A percentile compares a stretch with the other conserved stretches of the same genome.
Conservation (phyloP, 371 early-diverging fungal species). For the Mucor piriformis region DNA sequence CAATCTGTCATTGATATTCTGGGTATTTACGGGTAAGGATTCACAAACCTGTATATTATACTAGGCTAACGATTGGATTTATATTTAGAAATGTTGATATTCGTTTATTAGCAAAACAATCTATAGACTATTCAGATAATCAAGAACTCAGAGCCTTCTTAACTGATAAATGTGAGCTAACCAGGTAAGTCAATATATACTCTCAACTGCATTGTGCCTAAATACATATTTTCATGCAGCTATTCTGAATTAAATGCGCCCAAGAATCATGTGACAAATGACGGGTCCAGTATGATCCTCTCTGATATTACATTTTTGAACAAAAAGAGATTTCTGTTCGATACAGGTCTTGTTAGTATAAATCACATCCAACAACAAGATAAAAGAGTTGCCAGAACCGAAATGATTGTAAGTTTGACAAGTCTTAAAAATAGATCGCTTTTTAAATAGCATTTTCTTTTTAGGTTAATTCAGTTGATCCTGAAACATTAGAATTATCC, state of each 20-base stretch:
- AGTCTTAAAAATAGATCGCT: slow-evolving; percentile 4
- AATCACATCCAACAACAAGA: slow-evolving; percentile 40
- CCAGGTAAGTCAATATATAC: no score
- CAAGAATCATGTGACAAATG: not conserved
- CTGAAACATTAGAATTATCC: slow-evolving; percentile 2
- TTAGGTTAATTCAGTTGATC: slow-evolving; percentile 29
- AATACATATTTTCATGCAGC: slow-evolving; percentile 5
- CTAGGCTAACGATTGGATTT: no score
- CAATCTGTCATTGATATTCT: slow-evolving; percentile 32
- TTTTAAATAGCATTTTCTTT: not conserved
- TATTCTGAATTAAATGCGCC: slow-evolving; percentile 39
- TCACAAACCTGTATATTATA: not conserved
- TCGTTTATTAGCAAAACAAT: slow-evolving; percentile 35
- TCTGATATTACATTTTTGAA: slow-evolving; percentile 34
- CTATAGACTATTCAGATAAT: slow-evolving; percentile 6
- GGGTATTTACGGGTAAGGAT: slow-evolving; percentile 28
- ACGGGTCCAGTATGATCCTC: slow-evolving; percentile 24
- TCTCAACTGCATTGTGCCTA: no score
- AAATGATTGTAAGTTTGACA: slow-evolving; percentile 30
- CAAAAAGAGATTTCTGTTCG: slow-evolving; percentile 29
- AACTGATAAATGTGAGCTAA: slow-evolving; percentile 23
- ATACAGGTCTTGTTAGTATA: slow-evolving; percentile 26
- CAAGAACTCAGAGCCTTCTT: slow-evolving; percentile 2
- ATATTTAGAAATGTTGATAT: slow-evolving; percentile 33
- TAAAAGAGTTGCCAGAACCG: slow-evolving; percentile 25